These are phyloP conservation scores for Naegleria lovaniensis DNA, from an alignment of 208 protist species.

Conservation along the genomic window DNA sequence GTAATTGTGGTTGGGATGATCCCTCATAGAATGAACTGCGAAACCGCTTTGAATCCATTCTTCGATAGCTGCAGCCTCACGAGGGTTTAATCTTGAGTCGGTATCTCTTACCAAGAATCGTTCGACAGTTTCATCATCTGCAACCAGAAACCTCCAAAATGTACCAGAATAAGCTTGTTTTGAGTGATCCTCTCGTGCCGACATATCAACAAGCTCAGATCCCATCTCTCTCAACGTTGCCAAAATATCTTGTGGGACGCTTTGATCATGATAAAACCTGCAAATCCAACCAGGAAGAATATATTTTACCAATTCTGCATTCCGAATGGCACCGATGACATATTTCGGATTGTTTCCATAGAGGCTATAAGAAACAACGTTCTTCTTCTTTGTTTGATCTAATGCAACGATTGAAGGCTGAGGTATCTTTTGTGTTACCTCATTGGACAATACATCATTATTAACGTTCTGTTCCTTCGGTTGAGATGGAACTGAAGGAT, in stretches of 20 bases:
- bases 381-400: too few species aligned
- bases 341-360: slow-evolving; percentile 15
- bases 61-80: background rate
- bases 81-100: background rate
- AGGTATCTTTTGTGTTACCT: too few species aligned
- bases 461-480: too few species aligned
- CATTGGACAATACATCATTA: too few species aligned
- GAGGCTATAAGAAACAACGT: background rate
- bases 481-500: too few species aligned
- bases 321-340: background rate
- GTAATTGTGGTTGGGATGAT: background rate
- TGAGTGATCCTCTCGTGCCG: background rate
- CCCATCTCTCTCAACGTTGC: background rate
- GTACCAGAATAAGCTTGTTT: background rate
- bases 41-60: slow-evolving; percentile 2
- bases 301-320: background rate
- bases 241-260: background rate
- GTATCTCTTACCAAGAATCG: background rate
- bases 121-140: background rate
- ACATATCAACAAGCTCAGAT: background rate
- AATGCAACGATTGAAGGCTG: too few species aligned
- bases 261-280: background rate
- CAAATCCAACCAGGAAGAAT: slow-evolving; percentile 17
- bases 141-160: background rate
- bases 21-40: background rate